A percentile compares a stretch with the other conserved stretches of the same genome.
Evolutionary conservation across 2,329 filamentous ascomycete genomes (phyloP).

Genomic region (Penicillium hesseltinei): DNA sequence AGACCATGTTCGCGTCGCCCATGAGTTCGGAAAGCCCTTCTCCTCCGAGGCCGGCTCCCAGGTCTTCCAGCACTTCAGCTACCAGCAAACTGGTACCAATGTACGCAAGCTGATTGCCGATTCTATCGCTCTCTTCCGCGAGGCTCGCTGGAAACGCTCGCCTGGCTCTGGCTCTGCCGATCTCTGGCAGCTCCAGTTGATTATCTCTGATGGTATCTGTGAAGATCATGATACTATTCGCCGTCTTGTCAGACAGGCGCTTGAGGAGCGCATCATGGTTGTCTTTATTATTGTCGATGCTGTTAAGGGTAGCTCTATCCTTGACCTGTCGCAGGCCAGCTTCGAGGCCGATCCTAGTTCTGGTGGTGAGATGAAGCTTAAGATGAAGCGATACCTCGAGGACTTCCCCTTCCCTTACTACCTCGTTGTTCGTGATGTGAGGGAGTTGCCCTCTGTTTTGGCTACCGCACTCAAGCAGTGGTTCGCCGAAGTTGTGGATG

Average conservation of each 20-base stretch:
- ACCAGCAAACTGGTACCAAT: conserved; percentile 82
- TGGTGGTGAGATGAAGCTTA: conserved; percentile 63
- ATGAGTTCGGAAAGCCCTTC: conserved; percentile 81
- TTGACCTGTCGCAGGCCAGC: conserved; percentile 83
- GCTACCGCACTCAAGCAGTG: conserved; percentile 88
- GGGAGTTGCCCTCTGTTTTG: conserved; percentile 84
- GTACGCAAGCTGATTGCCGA: conserved; percentile 73
- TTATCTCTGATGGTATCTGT: conserved; percentile 91
- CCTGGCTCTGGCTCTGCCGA: conserved; percentile 58
- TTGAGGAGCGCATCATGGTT: conserved; percentile 94
- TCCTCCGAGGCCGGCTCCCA: conserved; percentile 76
- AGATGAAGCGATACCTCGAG: conserved; percentile 88
- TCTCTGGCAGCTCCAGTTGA: conserved; percentile 91
- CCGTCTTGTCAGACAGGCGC: conserved; percentile 77
- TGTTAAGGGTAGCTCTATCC: conserved; percentile 56
- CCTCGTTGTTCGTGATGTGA: conserved; percentile 85
- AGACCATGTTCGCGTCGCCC: conserved; percentile 71
- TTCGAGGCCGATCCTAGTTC: conserved; percentile 67
- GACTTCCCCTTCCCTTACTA: conserved; percentile 98
- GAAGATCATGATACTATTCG: conserved; percentile 83
- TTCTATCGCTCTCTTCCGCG: conserved; percentile 77
- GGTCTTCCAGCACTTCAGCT: conserved; percentile 80
- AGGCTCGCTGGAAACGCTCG: conserved; percentile 64
- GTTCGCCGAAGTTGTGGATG: conserved; percentile 72
- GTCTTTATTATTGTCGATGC: conserved; percentile 96